These are phyloP conservation scores for Yarrowia divulgata DNA, from an alignment of 805 yeast species.

Conservation along the genomic window DNA sequence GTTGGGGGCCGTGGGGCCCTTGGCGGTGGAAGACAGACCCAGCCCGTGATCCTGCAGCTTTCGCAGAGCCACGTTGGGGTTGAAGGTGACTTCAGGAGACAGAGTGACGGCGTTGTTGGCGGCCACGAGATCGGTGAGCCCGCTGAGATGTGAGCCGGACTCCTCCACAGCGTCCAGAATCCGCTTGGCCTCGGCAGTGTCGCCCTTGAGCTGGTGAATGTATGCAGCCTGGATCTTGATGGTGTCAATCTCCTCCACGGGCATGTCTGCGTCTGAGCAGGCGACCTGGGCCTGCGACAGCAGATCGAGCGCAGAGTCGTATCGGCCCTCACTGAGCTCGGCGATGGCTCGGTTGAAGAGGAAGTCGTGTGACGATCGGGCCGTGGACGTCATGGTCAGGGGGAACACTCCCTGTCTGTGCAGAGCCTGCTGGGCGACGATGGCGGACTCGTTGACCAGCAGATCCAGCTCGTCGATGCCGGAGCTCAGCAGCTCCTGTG, in stretches of 20 bases:
- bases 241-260: conserved; percentile 60
- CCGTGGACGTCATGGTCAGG: conserved; percentile 39
- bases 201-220: conserved; percentile 54
- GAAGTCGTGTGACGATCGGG: conserved; percentile 58
- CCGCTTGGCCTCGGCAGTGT: conserved; percentile 51
- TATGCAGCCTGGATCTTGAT: conserved; percentile 67
- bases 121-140: conserved; percentile 38
- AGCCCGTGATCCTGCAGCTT: conserved; percentile 38
- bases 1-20: conserved; percentile 27
- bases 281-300: conserved; percentile 60
- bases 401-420: conserved; percentile 42
- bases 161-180: conserved; percentile 53
- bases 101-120: conserved; percentile 29
- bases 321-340: conserved; percentile 55
- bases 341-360: conserved; percentile 66
- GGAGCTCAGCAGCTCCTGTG: conserved; percentile 52
- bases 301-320: conserved; percentile 53
- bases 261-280: conserved; percentile 55
- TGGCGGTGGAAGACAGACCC: conserved; percentile 25
- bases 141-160: conserved; percentile 30
- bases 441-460: conserved; percentile 66
- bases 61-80: conserved; percentile 44
- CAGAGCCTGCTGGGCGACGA: conserved; percentile 59
- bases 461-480: conserved; percentile 58
- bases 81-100: conserved; percentile 33